Conservation (phyloP, 352 stramenopile genomes). For the Phytophthora constricta region DNA sequence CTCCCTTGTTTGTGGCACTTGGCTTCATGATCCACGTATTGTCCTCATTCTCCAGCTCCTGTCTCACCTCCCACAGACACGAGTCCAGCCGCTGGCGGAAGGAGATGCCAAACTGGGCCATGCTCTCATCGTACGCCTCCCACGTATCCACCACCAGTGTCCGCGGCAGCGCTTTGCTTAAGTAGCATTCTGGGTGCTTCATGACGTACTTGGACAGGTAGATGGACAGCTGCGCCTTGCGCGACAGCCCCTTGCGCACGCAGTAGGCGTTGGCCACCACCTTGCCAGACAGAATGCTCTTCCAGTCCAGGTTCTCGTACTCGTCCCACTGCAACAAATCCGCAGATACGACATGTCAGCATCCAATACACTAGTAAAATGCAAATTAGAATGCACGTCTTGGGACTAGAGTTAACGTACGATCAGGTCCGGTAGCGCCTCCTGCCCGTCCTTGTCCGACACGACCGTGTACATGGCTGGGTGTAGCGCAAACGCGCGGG, state of each 20-base stretch:
- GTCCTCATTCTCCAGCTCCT: conserved; percentile 48
- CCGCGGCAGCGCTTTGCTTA: conserved; percentile 56
- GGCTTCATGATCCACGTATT: conserved; percentile 81
- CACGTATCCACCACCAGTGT: conserved; percentile 77
- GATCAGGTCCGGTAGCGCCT: conserved; percentile 41
- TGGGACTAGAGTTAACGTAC: conserved; percentile 36
- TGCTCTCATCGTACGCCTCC: conserved; percentile 69
- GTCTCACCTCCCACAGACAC: conserved; percentile 61
- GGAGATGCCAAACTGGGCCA: conserved; percentile 61
- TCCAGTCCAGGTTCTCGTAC: conserved; percentile 74
- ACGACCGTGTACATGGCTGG: conserved; percentile 51
- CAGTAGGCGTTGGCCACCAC: conserved; percentile 73
- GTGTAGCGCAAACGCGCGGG: conserved; percentile 53
- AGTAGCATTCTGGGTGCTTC: conserved; percentile 58
- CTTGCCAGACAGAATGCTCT: conserved; percentile 55
- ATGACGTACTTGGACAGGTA: conserved; percentile 73
- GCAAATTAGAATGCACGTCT: neutral
- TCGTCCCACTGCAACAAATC: conserved; percentile 56
- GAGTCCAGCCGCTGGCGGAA: conserved; percentile 65
- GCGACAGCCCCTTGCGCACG: conserved; percentile 72
- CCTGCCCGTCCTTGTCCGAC: conserved; percentile 13
- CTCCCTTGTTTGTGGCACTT: conserved; percentile 77
- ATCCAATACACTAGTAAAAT: conserved; percentile 16
- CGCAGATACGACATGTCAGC: neutral
- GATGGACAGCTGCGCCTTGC: conserved; percentile 75